Base-by-base conservation (phyloP, 176 grass and related monocot genomes). In the Bromus sterilis region DNA sequence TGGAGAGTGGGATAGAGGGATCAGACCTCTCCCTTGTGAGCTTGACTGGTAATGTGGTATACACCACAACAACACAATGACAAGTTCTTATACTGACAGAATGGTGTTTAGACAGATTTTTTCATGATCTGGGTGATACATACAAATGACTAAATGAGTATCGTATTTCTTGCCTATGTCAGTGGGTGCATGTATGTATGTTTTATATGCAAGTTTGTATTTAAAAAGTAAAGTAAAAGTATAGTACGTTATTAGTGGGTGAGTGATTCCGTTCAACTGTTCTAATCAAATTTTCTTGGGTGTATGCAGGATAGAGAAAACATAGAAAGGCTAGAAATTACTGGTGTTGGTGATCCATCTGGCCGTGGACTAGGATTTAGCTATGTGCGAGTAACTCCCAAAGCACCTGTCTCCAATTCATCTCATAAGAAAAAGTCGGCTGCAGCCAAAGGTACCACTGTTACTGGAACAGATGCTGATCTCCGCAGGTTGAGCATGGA, bases 401-500 rank as follows among this genome's bases (percentile, higher is more conserved):
- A 90, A 84, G 91, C 89, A 85, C 94, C 88, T 68, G 79, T 94
- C 59, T 79, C 96, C 28, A 95, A 89, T 89, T 84, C 90, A 89
- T 58, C 34, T 30, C 66, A 48, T 23, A 98, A 98, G 82, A 98
- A 95, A 53, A 98, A 98, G 76, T 87, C 93, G 69, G 88, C 93
- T 84, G 85, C 90, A 90, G 90, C 88, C 35, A 94, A 94, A 82
- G 89, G 93, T 35, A 90, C 90, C 58, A 98, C 96, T 28, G 96
- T 98, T 68, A 98, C 96, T 34, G 96, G 96, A 18, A 98, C 96
- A 60, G 96, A 98, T 91, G 96, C 96, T 35, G 96, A 98, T 85
- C 96, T 98, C 78, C 90, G 96, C 31, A 93, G 96, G 82, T 84
- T 98, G 80, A 98, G 96, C 86, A 95, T 98, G 96, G 96, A 98